Evolutionary conservation across 139 green algal species (phyloP).

Genomic region (Coelastrella sp.): DNA sequence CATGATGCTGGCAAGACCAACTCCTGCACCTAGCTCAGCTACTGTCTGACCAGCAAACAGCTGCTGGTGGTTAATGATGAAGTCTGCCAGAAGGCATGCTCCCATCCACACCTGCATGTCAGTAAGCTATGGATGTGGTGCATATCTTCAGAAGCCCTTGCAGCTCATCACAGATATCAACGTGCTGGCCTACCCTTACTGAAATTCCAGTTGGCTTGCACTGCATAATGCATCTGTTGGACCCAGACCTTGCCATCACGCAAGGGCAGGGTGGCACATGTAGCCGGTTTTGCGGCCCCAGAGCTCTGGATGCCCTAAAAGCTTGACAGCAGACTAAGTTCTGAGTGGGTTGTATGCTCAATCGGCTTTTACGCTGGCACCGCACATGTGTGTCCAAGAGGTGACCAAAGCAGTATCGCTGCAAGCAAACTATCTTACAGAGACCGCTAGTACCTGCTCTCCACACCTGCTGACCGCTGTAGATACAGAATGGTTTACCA

Average conservation of each 20-base stretch:
- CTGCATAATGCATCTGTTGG: too few relatives aligned
- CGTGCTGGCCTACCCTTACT: neutral
- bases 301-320: too few relatives aligned
- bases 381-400: neutral
- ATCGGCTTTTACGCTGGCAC: neutral
- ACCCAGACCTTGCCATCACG: too few relatives aligned
- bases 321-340: too few relatives aligned
- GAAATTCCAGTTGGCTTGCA: too few relatives aligned
- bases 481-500: conserved; percentile 32
- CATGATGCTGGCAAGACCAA: conserved; percentile 39
- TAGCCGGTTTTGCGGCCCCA: too few relatives aligned
- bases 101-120: conserved; percentile 44
- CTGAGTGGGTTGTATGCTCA: too few relatives aligned
- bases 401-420: neutral
- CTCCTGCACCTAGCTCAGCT: conserved; percentile 42
- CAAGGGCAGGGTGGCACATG: too few relatives aligned
- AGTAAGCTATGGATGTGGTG: neutral
- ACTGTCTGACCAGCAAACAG: neutral
- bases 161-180: neutral
- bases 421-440: neutral
- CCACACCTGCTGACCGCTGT: conserved; percentile 29
- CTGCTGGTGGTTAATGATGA: neutral
- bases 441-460: conserved; percentile 24
- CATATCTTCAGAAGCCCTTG: neutral
- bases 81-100: conserved; percentile 43